Evolutionary conservation across 495 filamentous ascomycete species (phyloP).

Genomic region (Penicillium canariense): DNA sequence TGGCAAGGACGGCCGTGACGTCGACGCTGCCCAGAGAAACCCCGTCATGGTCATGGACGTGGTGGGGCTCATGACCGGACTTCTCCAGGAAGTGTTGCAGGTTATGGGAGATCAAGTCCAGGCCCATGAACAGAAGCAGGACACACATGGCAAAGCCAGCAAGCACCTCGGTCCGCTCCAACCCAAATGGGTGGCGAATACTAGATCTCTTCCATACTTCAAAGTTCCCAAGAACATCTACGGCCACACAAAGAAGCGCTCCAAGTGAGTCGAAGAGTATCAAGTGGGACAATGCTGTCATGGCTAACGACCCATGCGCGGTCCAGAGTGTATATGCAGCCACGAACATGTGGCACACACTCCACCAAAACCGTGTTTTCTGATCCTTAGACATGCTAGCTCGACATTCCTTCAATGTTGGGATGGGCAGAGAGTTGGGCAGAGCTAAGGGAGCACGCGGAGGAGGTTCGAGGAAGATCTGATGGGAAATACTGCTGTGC

Average conservation of each 20-base stretch:
- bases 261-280: slow-evolving; percentile 93
- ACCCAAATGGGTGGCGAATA: slow-evolving; percentile 89
- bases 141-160: slow-evolving; percentile 97
- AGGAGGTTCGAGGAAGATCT: slow-evolving; percentile 95
- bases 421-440: slow-evolving; percentile 92
- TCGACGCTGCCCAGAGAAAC: slow-evolving; percentile 75
- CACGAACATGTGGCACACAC: slow-evolving; percentile 78
- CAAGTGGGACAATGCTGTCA: slow-evolving; percentile 89
- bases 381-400: slow-evolving; percentile 85
- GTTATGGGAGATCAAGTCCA: slow-evolving; percentile 91
- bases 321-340: slow-evolving; percentile 82
- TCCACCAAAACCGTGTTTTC: slow-evolving; percentile 79
- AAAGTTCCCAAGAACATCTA: slow-evolving; percentile 92
- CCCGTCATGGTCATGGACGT: slow-evolving; percentile 63
- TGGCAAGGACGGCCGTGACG: slow-evolving; percentile 78
- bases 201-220: slow-evolving; percentile 95
- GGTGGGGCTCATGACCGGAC: slow-evolving; percentile 64
- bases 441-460: slow-evolving; percentile 82
- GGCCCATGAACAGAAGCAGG: slow-evolving; percentile 90
- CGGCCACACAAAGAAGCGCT: slow-evolving; percentile 86
- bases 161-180: slow-evolving; percentile 88
- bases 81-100: slow-evolving; percentile 80
- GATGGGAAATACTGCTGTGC: slow-evolving; percentile 92
- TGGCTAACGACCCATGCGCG: slow-evolving; percentile 81
- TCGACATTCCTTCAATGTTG: slow-evolving; percentile 81